Base-by-base conservation (phyloP, 1,139 yeast species). In the Sugiyamaella pinicola region DNA sequence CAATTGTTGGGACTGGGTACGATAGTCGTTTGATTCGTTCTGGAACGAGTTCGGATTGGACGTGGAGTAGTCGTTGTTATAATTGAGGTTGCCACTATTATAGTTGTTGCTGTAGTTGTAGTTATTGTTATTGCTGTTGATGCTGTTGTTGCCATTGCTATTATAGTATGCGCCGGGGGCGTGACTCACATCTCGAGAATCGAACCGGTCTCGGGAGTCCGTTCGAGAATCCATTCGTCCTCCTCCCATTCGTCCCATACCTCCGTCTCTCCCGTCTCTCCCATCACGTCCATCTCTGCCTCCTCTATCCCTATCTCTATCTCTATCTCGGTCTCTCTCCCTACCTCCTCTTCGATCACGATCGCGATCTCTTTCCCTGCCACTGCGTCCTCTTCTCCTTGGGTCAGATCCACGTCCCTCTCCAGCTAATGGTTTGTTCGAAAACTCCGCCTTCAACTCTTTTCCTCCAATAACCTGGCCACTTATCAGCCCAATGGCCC, bases 401-500 rank as follows among this genome's bases (percentile, higher is more conserved):
- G 71, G 44, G 89, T 43, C 47, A 4, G n/a, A 29, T 7, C 47
- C 47, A 13, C 47, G 38, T 2, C 47, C 47, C n/a, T 43, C 47
- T 43, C 47, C 47, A 8, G 47, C 39, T 9, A 43, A 24, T 1
- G 47, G 47, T 15, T 43, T 43, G 75, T 65, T 84, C 2, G 68
- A 63, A 53, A 63, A 85, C 24, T 89, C 87, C 62, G 96, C 95
- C 60, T 85, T 82, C 49, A 91, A 71, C 45, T 74, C 74, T 57
- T 96, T 74, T 55, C 82, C 81, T 0, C 96, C 96, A 46, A 91
- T 80, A 31, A 81, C 77, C 70, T 85, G 85, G 59, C 88, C 86
- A 69, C 87, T 87, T 61, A 91, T 74, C 70, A 91, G 91, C 55
- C 98, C 75, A 17, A 90, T 95, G 0, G 98, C 98, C n/a, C 93